Base-by-base conservation (phyloP, 2,329 filamentous ascomycete species). In the Ophiostoma piceae region DNA sequence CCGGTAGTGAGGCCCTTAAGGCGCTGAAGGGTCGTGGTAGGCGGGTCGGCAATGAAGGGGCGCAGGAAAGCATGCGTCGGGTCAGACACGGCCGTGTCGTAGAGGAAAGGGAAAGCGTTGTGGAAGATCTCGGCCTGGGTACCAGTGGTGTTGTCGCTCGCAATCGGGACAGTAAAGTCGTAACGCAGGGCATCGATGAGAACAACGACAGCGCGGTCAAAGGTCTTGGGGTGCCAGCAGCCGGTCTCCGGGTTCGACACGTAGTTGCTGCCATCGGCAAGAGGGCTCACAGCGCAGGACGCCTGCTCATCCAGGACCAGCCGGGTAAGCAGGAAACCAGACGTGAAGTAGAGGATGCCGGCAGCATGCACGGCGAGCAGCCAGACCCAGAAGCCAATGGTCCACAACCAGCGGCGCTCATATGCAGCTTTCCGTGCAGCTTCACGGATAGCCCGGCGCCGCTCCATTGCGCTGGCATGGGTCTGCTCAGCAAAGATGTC, bases 1-100 rank as follows among this genome's bases (percentile, higher is more conserved):
- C 95, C 95, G 0, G 95, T 99, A 22, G 94, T 99, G 73, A 99
- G 80, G 2, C 94, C 95, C 81, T 98, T 98, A 74, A 99, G 80
- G 73, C 95, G 84, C 79, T 98, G 95, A 71, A 98, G 82, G 7
- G 95, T 99, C 6, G 94, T 90, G 3, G 95, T 99, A 7, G 95
- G 95, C 47, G 95, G 94, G 77, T 99, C 95, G 54, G 95, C 95
- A 76, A 99, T 97, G 79, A 99, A 99, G 0, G 95, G 95, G 35
- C 94, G 85, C 66, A 99, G 82, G 76, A 99, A 92, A 0, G 95
- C 94, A 78, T 96, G 92, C 70, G 89, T 82, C 0, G 95, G 95
- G 66, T 86, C 84, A 70, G 87, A 82, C 71, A 88, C 80, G 0
- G 94, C 90, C 12, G 90, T 93, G 75, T 97, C 92, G 81, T 97